Base-by-base conservation (phyloP, 768 basidiomycete species). In the Pilatotrama ljubarskyi region DNA sequence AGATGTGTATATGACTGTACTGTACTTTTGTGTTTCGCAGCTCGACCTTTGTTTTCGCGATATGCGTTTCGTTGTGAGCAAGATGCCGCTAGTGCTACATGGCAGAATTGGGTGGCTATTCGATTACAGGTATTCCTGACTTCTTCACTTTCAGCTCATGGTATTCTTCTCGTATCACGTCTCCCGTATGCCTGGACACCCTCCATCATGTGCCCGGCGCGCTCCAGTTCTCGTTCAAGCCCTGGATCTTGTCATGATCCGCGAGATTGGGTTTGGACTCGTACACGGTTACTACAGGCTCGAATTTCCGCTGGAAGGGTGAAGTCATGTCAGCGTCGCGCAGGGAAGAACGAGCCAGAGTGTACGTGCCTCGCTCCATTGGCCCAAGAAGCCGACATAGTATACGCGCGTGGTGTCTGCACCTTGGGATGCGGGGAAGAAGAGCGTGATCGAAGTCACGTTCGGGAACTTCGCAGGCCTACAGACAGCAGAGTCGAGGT, bases 391-490 rank as follows among this genome's bases (percentile, higher is more conserved):
- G 14, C 94, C 93, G 24, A 96, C 70, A 68, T 94, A 96, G 68
- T 91, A 95, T 10, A 96, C 76, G 25, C 85, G 80, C 0, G 83
- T 85, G 0, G 83, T 84, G 14, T 93, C 89, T 11, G 89, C 90
- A 32, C 91, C 92, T 70, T 89, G 90, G 2, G 88, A 84, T 1
- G 81, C 80, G 2, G 93, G 92, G 67, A 96, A 84, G 71, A 89
- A 94, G 8, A 96, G 68, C 1, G 93, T 90, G n/a, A 97, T 69
- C 8, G 84, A 88, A 5, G 90, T 88, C 1, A 94, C 74, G 51
- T 90, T 90, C 7, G 87, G 84, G 71, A 96, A 97, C 70, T 93
- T 95, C 5, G 91, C 85, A 8, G 91, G 82, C 75, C 94, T 96
- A 56, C 14, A 22, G 13, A 17, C 22, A 29, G 13, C n/a, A 18